Evolutionary conservation across 164 flowering plant species (phyloP).

Genomic region (Annona cherimola): DNA sequence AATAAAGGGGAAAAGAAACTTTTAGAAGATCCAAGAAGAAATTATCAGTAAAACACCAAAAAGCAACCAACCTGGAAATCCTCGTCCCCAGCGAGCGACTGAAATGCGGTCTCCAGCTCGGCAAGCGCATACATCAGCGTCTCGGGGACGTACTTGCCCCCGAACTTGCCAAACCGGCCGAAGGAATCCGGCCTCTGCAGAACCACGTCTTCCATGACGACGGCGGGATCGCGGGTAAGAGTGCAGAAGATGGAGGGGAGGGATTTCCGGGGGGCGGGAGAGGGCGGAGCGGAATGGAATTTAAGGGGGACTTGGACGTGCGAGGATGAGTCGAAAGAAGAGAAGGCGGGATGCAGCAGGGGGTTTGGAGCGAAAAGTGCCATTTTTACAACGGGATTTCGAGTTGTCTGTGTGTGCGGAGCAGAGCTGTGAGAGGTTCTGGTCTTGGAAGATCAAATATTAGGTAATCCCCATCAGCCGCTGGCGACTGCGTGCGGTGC

Average conservation of each 20-base stretch:
- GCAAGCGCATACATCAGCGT: conserved; percentile 73
- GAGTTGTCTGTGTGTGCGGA: no score
- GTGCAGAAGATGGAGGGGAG: conserved; percentile 23
- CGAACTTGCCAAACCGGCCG: conserved; percentile 73
- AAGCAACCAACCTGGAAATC: conserved; percentile 60
- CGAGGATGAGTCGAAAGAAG: not conserved
- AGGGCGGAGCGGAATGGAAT: not conserved
- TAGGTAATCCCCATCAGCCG: no score
- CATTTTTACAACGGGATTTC: no score
- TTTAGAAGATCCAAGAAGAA: not conserved
- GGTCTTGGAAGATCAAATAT: no score
- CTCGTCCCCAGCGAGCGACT: conserved; percentile 41
- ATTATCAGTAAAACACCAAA: not conserved
- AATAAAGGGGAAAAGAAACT: no score
- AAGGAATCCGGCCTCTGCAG: conserved; percentile 59
- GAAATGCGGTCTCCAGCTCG: conserved; percentile 71
- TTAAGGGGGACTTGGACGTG: not conserved
- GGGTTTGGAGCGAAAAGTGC: not conserved
- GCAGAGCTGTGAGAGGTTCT: no score
- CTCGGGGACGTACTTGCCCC: conserved; percentile 87
- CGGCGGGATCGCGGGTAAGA: conserved; percentile 14
- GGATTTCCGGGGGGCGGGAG: not conserved
- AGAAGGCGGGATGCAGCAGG: not conserved
- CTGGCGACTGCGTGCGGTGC: no score
- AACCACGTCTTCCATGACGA: conserved; percentile 25